Conservation (phyloP, 345 rosid genomes). For the Euclidium syriacum region DNA sequence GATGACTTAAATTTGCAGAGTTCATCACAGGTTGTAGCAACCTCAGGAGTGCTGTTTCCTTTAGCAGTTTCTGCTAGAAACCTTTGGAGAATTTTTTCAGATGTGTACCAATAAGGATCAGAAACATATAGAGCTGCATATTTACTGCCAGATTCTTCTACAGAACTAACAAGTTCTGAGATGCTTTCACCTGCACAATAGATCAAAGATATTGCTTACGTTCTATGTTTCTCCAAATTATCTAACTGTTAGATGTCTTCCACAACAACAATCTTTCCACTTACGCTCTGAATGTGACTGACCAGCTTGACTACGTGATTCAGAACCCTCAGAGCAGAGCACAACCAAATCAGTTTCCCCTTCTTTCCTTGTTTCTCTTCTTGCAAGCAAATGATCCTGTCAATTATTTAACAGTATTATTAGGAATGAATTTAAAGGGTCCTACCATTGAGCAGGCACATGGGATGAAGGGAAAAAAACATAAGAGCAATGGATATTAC, state of each 20-base stretch:
- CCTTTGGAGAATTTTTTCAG: constrained; percentile 60
- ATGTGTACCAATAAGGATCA: constrained; percentile 63
- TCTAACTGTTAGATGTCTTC: neutral
- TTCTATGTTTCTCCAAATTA: neutral
- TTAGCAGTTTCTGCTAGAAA: constrained; percentile 65
- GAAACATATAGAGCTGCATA: constrained; percentile 79
- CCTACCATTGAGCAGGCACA: neutral
- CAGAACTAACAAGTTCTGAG: constrained; percentile 57
- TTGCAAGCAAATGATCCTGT: constrained; percentile 69
- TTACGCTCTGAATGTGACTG: constrained; percentile 53
- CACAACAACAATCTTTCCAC: constrained; percentile 21
- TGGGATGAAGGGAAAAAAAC: neutral
- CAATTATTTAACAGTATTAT: constrained; percentile 8
- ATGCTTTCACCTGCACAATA: constrained; percentile 55
- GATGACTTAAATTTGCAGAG: constrained; percentile 87
- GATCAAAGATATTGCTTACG: neutral
- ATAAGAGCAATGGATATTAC: constrained; percentile 34
- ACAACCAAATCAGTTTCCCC: constrained; percentile 73
- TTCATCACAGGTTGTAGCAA: constrained; percentile 53
- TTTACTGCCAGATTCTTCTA: constrained; percentile 60
- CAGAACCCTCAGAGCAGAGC: constrained; percentile 52
- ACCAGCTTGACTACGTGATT: constrained; percentile 35
- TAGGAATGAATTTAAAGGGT: constrained; percentile 1
- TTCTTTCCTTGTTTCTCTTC: constrained; percentile 49
- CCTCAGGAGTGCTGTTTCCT: constrained; percentile 39